A percentile compares a stretch with the other conserved stretches of the same genome.
Conservation (phyloP, 352 stramenopile genomes). For the Hyaloperonospora brassicae region DNA sequence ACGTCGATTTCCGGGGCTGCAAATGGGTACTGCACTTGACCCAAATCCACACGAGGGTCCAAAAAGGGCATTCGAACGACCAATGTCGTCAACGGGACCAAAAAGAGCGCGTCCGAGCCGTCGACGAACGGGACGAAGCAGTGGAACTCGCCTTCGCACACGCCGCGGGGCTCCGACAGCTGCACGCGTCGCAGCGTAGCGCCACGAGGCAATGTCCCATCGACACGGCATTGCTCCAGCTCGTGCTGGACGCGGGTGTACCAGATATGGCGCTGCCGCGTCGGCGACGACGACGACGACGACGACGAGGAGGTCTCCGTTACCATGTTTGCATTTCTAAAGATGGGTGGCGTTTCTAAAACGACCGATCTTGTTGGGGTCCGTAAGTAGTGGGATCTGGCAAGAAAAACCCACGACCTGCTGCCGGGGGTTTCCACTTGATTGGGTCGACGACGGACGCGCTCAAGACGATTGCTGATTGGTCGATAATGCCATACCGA, state of each 20-base stretch:
- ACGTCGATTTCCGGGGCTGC: slow-evolving; percentile 42
- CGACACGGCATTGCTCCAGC: slow-evolving; percentile 53
- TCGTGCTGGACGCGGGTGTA: slow-evolving; percentile 60
- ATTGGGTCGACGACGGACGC: too few species aligned
- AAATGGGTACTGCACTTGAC: slow-evolving; percentile 56
- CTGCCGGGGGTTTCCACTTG: too few species aligned
- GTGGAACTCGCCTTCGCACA: slow-evolving; percentile 50
- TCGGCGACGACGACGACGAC: slow-evolving; percentile 10
- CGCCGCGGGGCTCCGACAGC: slow-evolving; percentile 40
- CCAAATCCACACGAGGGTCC: slow-evolving; percentile 13
- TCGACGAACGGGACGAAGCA: slow-evolving; percentile 72
- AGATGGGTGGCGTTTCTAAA: too few species aligned
- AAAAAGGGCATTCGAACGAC: slow-evolving; percentile 56
- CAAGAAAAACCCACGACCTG: too few species aligned
- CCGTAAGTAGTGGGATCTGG: too few species aligned
- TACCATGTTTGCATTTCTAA: slow-evolving; percentile 1
- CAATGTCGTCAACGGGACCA: slow-evolving; percentile 54
- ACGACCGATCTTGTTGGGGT: too few species aligned
- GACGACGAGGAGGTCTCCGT: slow-evolving; percentile 16
- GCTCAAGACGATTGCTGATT: too few species aligned
- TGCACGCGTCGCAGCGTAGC: slow-evolving; percentile 36
- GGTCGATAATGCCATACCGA: too few species aligned
- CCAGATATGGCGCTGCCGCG: slow-evolving; percentile 66
- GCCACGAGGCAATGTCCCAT: slow-evolving; percentile 27
- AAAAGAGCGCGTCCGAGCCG: slow-evolving; percentile 52